Base-by-base conservation (phyloP, 306 rosid species). In the Prinsepia uniflora region DNA sequence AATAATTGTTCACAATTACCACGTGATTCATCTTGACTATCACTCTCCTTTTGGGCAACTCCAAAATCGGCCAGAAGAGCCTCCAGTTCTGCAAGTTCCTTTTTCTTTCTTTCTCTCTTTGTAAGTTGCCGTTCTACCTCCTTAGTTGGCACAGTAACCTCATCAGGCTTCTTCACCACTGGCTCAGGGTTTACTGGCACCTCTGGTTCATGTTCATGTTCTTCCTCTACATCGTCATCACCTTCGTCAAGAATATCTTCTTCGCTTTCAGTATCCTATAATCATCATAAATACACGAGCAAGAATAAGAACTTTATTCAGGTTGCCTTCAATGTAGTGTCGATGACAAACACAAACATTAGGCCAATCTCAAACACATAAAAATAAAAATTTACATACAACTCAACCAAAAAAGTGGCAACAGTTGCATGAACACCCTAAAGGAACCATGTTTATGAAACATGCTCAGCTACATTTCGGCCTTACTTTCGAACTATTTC, bases 21-120 rank as follows among this genome's bases (percentile, higher is more conserved):
- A 75, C 65, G 79, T 3, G 92, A 78, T 45, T 87, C 96, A 24
- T 87, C 91, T 73, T 89, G 96, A 69, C 83, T 80, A 42, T 77
- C 84, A 72, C 75, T 76, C 72, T 86, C 96, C 75, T 85, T 89
- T 58, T 71, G 85, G 49, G 77, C 8, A 30, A 87, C 96, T 72
- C 90, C 96, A 72, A 94, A 89, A 82, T 91, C 96, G 74, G 99
- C 97, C 59, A 91, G 78, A 81, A 94, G 92, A 52, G 97, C 97
- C 63, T 94, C 99, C 66, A 94, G 97, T 79, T 94, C 99, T 6
- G 84, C 99, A 80, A 94, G 97, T 63, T 89, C 99, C 83, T 89
- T 94, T 75, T 94, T 94, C 85, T 94, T 94, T 81, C 79, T 87
- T 73, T 94, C 99, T 70, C 91, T 94, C 62, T 94, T 94, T 9